Evolutionary conservation across 805 yeast species (phyloP).

Genomic region (Pichia nakasei): DNA sequence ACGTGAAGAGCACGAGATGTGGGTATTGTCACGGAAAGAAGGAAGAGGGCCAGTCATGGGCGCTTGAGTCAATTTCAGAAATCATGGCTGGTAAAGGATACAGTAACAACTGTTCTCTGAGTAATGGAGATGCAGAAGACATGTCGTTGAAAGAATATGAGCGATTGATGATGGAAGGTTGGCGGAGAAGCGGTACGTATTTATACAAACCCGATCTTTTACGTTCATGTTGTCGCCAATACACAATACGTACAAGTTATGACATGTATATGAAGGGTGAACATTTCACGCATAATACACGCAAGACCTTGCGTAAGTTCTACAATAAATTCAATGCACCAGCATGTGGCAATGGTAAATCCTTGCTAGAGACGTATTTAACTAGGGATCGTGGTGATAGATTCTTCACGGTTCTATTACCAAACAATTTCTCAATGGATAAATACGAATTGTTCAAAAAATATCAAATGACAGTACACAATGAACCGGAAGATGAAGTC

Average conservation of each 20-base stretch:
- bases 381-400: slow-evolving; percentile 1
- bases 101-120: slow-evolving; percentile 18
- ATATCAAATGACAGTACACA: slow-evolving; percentile 66
- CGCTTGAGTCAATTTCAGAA: slow-evolving; percentile 15
- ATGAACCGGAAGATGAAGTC: slow-evolving; percentile 44
- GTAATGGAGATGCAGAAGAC: slow-evolving; percentile 17
- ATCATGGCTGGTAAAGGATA: slow-evolving; percentile 9
- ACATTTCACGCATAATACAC: slow-evolving; percentile 50
- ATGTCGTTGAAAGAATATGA: slow-evolving; percentile 47
- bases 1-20: slow-evolving; percentile 42
- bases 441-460: slow-evolving; percentile 55
- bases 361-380: background rate
- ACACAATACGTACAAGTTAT: slow-evolving; percentile 61
- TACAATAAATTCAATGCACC: slow-evolving; percentile 28
- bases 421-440: slow-evolving; percentile 42
- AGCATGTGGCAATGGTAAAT: background rate
- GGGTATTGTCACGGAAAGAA: slow-evolving; percentile 59
- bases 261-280: slow-evolving; percentile 26
- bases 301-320: slow-evolving; percentile 58
- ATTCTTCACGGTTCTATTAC: slow-evolving; percentile 30
- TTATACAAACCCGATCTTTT: slow-evolving; percentile 51
- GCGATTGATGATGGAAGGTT: slow-evolving; percentile 59
- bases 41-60: slow-evolving; percentile 20
- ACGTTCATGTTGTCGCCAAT: slow-evolving; percentile 70
- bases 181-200: slow-evolving; percentile 68